phyloP scores from a whole-genome alignment of 1,284 basidiomycete genomes.

The Puccinia polysora region DNA sequence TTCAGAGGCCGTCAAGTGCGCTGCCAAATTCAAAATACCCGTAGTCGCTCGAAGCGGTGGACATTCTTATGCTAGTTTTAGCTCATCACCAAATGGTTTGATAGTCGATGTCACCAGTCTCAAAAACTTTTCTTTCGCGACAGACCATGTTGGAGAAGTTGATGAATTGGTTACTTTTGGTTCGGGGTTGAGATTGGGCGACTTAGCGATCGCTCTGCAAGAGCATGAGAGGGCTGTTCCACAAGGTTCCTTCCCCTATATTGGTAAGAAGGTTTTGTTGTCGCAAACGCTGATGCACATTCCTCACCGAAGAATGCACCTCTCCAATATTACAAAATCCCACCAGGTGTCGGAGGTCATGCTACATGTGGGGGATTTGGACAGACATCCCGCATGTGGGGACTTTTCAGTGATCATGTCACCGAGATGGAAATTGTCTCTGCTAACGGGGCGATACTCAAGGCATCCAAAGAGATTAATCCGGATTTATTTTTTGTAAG shows the following conservation, averaged over 20 bases:
- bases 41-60: constrained; percentile 53
- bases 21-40: constrained; percentile 44
- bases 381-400: constrained; percentile 51
- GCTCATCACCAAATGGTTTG: constrained; percentile 50
- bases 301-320: no score
- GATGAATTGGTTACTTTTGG: constrained; percentile 48
- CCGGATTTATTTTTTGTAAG: constrained; percentile 47
- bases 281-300: not conserved
- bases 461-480: constrained; percentile 44
- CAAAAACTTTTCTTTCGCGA: constrained; percentile 46
- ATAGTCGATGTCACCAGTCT: constrained; percentile 50
- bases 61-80: constrained; percentile 52
- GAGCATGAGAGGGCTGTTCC: constrained; percentile 50
- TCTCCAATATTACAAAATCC: not conserved
- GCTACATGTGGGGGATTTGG: constrained; percentile 51
- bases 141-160: constrained; percentile 44
- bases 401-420: constrained; percentile 52
- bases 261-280: constrained; percentile 46
- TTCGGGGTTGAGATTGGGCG: constrained; percentile 52
- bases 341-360: constrained; percentile 48
- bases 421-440: constrained; percentile 52
- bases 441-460: constrained; percentile 51
- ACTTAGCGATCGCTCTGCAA: constrained; percentile 52
- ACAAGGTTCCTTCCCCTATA: constrained; percentile 53
- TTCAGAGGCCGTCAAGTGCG: constrained; percentile 50